These are phyloP conservation scores for Carex parvula DNA, from an alignment of 176 grass and related monocot genomes.

Conservation along the genomic window DNA sequence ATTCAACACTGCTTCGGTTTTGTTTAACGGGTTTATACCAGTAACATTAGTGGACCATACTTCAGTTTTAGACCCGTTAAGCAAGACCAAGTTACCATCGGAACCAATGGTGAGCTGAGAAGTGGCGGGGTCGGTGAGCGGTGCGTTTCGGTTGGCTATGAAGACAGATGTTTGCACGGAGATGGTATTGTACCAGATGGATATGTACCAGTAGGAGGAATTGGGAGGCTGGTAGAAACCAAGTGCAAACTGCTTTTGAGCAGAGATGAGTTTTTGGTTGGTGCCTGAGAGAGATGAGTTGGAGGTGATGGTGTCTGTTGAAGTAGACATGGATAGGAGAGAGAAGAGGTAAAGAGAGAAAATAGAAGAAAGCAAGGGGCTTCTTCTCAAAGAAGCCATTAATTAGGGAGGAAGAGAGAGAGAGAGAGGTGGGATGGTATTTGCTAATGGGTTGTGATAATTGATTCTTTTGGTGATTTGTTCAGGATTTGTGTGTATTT, in stretches of 20 bases:
- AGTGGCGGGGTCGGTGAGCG: conserved; percentile 38
- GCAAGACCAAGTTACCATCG: conserved; percentile 69
- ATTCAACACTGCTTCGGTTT: conserved; percentile 45
- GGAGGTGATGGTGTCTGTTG: conserved; percentile 57
- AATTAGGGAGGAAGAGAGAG: no score
- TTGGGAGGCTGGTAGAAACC: conserved; percentile 57
- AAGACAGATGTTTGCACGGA: conserved; percentile 38
- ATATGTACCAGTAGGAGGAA: conserved; percentile 59
- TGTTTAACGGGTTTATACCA: conserved; percentile 19
- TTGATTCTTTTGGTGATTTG: not conserved
- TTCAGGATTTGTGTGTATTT: not conserved
- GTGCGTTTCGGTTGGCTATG: conserved; percentile 39
- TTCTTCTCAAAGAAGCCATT: not conserved
- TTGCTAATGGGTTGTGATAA: not conserved
- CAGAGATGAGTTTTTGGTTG: conserved; percentile 48
- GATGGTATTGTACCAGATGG: conserved; percentile 89
- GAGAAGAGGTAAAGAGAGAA: conserved; percentile 29
- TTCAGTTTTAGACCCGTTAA: conserved; percentile 47
- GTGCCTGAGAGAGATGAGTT: conserved; percentile 41
- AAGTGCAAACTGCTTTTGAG: conserved; percentile 41
- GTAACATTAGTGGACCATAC: conserved; percentile 61
- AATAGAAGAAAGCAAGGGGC: conserved; percentile 19
- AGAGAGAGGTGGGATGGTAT: not conserved
- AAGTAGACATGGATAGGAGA: conserved; percentile 30
- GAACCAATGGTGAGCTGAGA: conserved; percentile 42